Percentiles rank a stretch among this genome's conserved stretches.
Conservation (phyloP, 2,329 filamentous ascomycete genomes). For the Elsinoe fawcettii region DNA sequence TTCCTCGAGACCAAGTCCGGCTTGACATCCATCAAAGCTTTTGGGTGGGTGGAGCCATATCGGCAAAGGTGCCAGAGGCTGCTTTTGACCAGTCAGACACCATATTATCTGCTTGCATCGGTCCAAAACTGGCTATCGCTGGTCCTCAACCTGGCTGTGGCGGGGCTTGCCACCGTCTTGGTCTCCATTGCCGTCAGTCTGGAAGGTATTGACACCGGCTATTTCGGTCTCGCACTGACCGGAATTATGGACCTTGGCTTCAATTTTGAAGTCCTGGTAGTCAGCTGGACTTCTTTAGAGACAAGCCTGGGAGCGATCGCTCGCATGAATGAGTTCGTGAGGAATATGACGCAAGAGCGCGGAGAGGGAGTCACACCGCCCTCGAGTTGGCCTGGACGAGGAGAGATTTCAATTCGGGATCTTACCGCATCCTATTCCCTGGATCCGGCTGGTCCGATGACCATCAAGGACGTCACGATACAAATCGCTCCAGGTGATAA, state of each 20-base stretch:
- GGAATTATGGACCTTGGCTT: slow-evolving; percentile 48
- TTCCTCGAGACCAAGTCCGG: slow-evolving; percentile 46
- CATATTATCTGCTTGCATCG: slow-evolving; percentile 39
- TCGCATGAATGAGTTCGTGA: background rate
- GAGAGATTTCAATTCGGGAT: no score
- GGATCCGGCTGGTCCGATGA: no score
- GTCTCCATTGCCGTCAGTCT: slow-evolving; percentile 31
- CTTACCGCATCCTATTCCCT: no score
- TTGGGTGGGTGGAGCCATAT: slow-evolving; percentile 38
- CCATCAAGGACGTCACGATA: background rate
- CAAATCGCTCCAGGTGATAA: background rate
- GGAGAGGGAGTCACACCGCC: no score
- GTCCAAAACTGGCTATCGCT: slow-evolving; percentile 40
- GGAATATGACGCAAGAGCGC: no score
- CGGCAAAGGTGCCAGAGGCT: slow-evolving; percentile 30
- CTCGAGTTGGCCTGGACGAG: no score
- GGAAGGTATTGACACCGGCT: slow-evolving; percentile 47
- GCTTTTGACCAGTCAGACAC: slow-evolving; percentile 36
- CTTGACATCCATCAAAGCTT: slow-evolving; percentile 44
- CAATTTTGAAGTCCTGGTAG: slow-evolving; percentile 43
- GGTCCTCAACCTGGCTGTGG: slow-evolving; percentile 33
- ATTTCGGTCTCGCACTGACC: slow-evolving; percentile 42
- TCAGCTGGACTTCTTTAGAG: slow-evolving; percentile 50
- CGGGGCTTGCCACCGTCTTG: slow-evolving; percentile 24
- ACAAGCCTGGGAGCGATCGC: slow-evolving; percentile 51